Evolutionary conservation across 2,329 filamentous ascomycete species (phyloP), one percentile per base, ranked within the genome.

Genomic region (Xylaria sp.): DNA sequence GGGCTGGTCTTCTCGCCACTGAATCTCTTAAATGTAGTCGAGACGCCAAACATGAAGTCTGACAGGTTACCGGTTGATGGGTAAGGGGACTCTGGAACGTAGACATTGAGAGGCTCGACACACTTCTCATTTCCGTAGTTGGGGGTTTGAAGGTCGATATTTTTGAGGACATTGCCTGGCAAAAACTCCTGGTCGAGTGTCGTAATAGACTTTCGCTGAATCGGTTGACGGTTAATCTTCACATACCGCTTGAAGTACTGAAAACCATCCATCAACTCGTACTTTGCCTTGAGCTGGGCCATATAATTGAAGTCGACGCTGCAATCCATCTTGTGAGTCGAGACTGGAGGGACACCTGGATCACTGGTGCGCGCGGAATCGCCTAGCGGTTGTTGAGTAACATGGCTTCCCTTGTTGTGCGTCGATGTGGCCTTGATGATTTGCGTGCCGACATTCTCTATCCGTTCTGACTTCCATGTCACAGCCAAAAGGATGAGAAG

Each of bases 11-110:
- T 81, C 0, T 82, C 79, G 70, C 86, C 84, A 74, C 80, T 85
- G 72, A 89, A 85, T 65, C 86, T 81, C 71, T 84, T 81, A 78
- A 85, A 88, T 2, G 86, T 88, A 9, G 87, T 88, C 0, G 87
- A 88, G 5, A 89, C 85, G 48, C 86, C 86, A 69, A 88, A 88
- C 76, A 88, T 84, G 76, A 88, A 86, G 68, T 87, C 85, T 44
- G 85, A 86, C 12, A 85, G 82, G 68, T 88, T 85, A 64, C 84
- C 86, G 1, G 82, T 83, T 2, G 80, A 76, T 5, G 87, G 86
- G 66, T 81, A 83, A 2, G 83, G 82, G 0, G 87, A 88, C 54
- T 80, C 80, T 8, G 86, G 77, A 3, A 88, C 86, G 0, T 83
- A 81, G 6, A 88, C 81, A 40, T 85, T 80, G 18, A 89, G 79